These are phyloP conservation scores for Raphanus raphanistrum DNA, from an alignment of 345 rosid species.

Conservation along the genomic window DNA sequence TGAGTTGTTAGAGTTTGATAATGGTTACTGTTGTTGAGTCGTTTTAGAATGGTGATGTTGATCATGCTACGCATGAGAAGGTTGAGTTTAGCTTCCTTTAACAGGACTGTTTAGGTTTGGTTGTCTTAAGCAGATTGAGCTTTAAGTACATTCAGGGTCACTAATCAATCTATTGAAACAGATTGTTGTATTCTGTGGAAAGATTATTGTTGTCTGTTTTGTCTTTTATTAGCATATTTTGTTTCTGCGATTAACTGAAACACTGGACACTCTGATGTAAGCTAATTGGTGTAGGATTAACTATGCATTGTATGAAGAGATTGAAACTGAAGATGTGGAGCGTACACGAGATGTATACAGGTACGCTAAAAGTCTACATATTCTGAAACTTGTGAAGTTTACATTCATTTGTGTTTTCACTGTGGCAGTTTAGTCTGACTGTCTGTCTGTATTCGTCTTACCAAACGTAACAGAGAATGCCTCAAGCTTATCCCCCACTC, in stretches of 20 bases:
- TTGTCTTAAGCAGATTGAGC: neutral
- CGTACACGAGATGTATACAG: slow-evolving; percentile 15
- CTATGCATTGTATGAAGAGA: slow-evolving; percentile 18
- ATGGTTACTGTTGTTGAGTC: neutral
- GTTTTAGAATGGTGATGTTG: neutral
- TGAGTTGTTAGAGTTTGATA: neutral
- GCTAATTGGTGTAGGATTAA: slow-evolving; percentile 15
- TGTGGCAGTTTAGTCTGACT: slow-evolving; percentile 3
- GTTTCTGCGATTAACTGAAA: neutral
- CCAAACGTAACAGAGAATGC: slow-evolving; percentile 1
- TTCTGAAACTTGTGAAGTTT: neutral
- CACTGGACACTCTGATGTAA: neutral
- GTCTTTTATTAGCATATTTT: neutral
- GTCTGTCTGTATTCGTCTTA: neutral
- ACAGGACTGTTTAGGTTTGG: neutral
- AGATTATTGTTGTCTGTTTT: slow-evolving; percentile 9
- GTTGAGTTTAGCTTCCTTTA: neutral
- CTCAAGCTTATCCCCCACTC: slow-evolving; percentile 16
- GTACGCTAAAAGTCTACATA: neutral
- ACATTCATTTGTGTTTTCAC: neutral
- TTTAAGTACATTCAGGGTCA: neutral
- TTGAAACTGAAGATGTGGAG: slow-evolving; percentile 5
- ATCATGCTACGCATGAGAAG: neutral
- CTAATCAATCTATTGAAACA: neutral
- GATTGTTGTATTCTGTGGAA: neutral